A percentile compares a stretch with the other conserved stretches of the same genome.
phyloP scores from a whole-genome alignment of 2,329 filamentous ascomycete genomes.

The Fusarium coffeatum region DNA sequence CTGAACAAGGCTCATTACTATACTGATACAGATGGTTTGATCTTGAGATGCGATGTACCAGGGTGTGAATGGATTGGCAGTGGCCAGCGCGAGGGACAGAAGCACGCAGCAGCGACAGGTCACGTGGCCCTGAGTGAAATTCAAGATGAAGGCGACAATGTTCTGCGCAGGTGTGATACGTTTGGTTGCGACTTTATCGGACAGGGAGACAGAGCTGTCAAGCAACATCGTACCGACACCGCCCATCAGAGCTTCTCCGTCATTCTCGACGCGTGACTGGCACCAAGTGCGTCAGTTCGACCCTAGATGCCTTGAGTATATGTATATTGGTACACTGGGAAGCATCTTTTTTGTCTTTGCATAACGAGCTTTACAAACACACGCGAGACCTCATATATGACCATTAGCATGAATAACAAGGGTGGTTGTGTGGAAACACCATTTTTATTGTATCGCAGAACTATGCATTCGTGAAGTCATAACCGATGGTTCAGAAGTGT shows the following conservation, averaged over 20 bases:
- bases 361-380: background rate
- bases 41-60: slow-evolving; percentile 76
- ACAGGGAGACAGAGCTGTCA: slow-evolving; percentile 70
- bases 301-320: background rate
- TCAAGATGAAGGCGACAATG: slow-evolving; percentile 85
- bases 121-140: slow-evolving; percentile 70
- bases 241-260: slow-evolving; percentile 63
- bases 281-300: background rate
- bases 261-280: slow-evolving; percentile 51
- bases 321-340: background rate
- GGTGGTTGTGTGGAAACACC: background rate
- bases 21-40: slow-evolving; percentile 86
- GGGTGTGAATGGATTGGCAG: slow-evolving; percentile 75
- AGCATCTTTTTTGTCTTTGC: background rate
- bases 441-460: background rate
- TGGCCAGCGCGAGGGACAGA: slow-evolving; percentile 71
- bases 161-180: slow-evolving; percentile 79
- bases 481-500: background rate
- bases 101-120: slow-evolving; percentile 71
- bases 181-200: slow-evolving; percentile 72
- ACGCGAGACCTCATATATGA: background rate
- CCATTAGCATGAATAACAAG: background rate
- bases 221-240: slow-evolving; percentile 69
- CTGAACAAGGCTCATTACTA: slow-evolving; percentile 82
- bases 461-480: background rate